A percentile compares a stretch with the other conserved stretches of the same genome.
phyloP scores from a whole-genome alignment of 2,329 filamentous ascomycete genomes.

The Rhynchosporium agropyri region DNA sequence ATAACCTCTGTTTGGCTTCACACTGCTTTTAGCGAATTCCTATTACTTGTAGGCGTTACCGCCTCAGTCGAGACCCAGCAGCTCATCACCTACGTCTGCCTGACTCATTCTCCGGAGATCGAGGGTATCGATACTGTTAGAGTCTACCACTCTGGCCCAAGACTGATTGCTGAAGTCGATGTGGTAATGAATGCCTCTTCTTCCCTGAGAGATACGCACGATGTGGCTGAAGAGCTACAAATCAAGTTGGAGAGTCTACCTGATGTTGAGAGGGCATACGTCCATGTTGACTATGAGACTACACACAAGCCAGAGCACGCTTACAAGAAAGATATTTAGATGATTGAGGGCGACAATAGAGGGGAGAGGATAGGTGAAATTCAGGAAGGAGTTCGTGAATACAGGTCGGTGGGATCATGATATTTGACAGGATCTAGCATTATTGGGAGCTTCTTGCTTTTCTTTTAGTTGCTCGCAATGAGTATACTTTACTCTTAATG shows the following conservation, averaged over 20 bases:
- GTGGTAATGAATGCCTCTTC: slow-evolving; percentile 85
- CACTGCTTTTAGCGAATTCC: slow-evolving; percentile 86
- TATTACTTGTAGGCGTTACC: slow-evolving; percentile 86
- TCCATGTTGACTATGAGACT: slow-evolving; percentile 97
- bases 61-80: slow-evolving; percentile 86
- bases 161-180: slow-evolving; percentile 93
- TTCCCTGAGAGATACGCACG: slow-evolving; percentile 78
- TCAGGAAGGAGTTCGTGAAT: background rate
- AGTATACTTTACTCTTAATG: background rate
- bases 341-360: too few relatives aligned
- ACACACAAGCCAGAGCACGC: slow-evolving; percentile 87
- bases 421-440: background rate
- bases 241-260: slow-evolving; percentile 91
- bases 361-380: background rate
- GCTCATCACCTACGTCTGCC: slow-evolving; percentile 92
- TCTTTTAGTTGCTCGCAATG: background rate
- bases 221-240: slow-evolving; percentile 91
- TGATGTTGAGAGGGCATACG: slow-evolving; percentile 90
- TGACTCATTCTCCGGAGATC: slow-evolving; percentile 85
- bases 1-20: slow-evolving; percentile 81
- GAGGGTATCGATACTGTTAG: slow-evolving; percentile 91
- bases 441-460: background rate
- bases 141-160: slow-evolving; percentile 85
- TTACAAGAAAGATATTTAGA: slow-evolving; percentile 61
- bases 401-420: background rate